Evolutionary conservation across 2,329 filamentous ascomycete genomes (phyloP).

Genomic region (Aureobasidium namibiae): DNA sequence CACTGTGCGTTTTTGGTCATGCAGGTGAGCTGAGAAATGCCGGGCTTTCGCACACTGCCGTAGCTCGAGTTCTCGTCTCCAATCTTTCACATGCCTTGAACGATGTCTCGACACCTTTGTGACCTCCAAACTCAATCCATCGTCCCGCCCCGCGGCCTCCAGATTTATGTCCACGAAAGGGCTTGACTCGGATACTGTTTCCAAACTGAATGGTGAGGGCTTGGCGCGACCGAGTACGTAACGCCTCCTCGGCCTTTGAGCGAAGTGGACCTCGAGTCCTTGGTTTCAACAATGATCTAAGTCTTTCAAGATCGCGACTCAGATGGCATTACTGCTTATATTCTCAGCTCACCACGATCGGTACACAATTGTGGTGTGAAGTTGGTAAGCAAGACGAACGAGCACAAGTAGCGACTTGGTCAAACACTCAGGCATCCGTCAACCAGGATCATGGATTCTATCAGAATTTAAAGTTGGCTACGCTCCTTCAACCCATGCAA

Average conservation of each 20-base stretch:
- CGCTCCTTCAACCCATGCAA: background rate
- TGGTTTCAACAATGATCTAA: background rate
- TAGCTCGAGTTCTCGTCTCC: background rate
- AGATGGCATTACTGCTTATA: background rate
- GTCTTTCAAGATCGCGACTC: background rate
- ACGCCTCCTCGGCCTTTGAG: background rate
- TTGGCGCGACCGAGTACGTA: constrained; percentile 8
- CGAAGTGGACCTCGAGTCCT: background rate
- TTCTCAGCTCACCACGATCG: background rate
- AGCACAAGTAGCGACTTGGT: background rate
- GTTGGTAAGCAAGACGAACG: background rate
- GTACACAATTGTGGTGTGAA: background rate
- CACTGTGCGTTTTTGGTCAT: background rate
- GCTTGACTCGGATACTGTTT: constrained; percentile 2
- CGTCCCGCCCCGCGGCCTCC: background rate
- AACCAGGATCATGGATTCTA: constrained; percentile 3
- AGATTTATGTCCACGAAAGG: background rate
- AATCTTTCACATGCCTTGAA: background rate
- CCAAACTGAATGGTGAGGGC: background rate
- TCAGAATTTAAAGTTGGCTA: constrained; percentile 1
- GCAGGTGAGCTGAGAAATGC: background rate
- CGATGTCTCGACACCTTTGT: background rate
- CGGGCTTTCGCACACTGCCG: background rate
- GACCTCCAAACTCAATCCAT: background rate
- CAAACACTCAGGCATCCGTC: background rate